Conservation (phyloP, 139 green algal genomes). For the Closterium sp. region DNA sequence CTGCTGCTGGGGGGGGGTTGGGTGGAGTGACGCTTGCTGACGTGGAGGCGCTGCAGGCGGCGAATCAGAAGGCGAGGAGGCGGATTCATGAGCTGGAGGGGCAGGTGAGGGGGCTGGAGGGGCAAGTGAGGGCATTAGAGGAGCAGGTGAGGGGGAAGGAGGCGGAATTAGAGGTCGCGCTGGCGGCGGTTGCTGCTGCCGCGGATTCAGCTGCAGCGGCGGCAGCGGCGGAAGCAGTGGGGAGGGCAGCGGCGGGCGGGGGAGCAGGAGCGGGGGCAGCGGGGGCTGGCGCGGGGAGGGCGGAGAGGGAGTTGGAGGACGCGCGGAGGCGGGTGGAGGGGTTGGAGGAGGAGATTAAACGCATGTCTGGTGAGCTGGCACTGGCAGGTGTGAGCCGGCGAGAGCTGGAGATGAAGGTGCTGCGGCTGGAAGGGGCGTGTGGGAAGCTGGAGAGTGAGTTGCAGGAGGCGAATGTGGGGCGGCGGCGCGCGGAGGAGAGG, state of each 20-base stretch:
- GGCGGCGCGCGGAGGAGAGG: conserved; percentile 1
- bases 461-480: conserved; percentile 1
- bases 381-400: not conserved
- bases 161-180: not conserved
- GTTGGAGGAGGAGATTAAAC: conserved; percentile 7
- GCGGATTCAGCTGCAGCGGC: not conserved
- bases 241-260: not conserved
- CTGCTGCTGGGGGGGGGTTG: not conserved
- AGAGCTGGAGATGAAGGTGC: conserved; percentile 13
- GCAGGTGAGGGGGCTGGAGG: not conserved
- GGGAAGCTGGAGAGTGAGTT: conserved; percentile 18
- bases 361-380: not conserved
- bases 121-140: not conserved
- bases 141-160: conserved; percentile 4
- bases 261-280: not conserved
- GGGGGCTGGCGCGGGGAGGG: not conserved
- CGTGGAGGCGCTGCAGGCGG: conserved; percentile 16
- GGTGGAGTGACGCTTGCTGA: not conserved
- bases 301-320: conserved; percentile 12
- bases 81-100: conserved; percentile 22
- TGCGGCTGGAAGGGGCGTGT: conserved; percentile 2
- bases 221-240: not conserved
- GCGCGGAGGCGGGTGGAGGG: not conserved
- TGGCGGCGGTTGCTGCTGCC: not conserved
- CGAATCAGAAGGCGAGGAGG: not conserved